phyloP scores from a whole-genome alignment of 2,329 filamentous ascomycete species.

The Botrytis squamosa region DNA sequence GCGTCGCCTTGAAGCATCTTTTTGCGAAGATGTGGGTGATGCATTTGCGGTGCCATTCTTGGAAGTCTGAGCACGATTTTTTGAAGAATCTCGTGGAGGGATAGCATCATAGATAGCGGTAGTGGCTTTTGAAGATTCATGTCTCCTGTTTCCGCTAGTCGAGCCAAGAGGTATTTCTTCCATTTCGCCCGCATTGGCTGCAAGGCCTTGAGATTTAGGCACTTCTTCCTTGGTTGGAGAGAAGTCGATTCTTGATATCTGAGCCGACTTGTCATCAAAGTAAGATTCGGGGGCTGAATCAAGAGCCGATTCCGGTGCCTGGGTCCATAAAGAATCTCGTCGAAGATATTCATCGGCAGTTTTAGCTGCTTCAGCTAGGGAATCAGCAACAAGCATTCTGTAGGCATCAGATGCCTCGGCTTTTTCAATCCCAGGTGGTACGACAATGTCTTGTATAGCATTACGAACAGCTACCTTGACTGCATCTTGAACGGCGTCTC shows the following conservation, averaged over 20 bases:
- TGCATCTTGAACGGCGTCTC: conserved; percentile 34
- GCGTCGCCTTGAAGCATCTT: background rate
- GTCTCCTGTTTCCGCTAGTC: conserved; percentile 19
- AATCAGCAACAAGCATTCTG: conserved; percentile 32
- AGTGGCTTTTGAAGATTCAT: conserved; percentile 19
- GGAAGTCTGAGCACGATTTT: conserved; percentile 22
- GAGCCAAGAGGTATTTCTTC: conserved; percentile 20
- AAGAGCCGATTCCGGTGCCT: conserved; percentile 2
- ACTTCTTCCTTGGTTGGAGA: background rate
- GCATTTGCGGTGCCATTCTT: conserved; percentile 21
- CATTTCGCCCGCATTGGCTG: background rate
- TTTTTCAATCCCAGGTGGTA: conserved; percentile 28
- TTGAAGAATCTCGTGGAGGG: conserved; percentile 27
- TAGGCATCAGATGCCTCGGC: conserved; percentile 31
- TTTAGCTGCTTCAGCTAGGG: conserved; percentile 29
- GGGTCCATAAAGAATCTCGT: conserved; percentile 28
- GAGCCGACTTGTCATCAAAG: background rate
- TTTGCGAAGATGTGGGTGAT: conserved; percentile 19
- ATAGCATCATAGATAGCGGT: conserved; percentile 16
- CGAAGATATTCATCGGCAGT: conserved; percentile 34
- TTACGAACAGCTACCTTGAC: conserved; percentile 35
- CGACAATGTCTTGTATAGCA: conserved; percentile 30
- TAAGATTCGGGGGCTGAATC: background rate
- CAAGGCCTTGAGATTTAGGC: background rate
- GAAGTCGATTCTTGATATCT: conserved; percentile 9